Evolutionary conservation across 2,329 filamentous ascomycete species (phyloP), one percentile per base, ranked within the genome.

Genomic region (Lachnellula cervina): DNA sequence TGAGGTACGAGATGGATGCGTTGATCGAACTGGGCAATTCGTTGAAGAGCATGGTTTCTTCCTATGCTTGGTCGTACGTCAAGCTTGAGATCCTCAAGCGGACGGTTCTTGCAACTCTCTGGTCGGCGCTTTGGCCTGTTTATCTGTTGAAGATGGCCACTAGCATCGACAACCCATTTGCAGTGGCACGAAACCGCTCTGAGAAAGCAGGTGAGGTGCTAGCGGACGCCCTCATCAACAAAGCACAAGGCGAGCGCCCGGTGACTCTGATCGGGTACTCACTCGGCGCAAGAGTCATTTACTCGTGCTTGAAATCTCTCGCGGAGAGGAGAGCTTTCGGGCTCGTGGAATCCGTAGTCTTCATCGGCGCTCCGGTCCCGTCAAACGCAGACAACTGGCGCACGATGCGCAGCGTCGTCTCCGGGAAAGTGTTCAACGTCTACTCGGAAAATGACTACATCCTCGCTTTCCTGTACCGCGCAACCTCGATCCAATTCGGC

Each of bases 391-490:
- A 80, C 7, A 84, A 89, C 52, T 97, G 93, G 92, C 78, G 87
- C 28, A 79, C 83, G 5, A 80, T 96, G 67, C 85, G 89, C 60
- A 87, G 83, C 56, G 88, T 93, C 2, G 90, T 96, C 4, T 80
- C 84, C 42, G 91, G 92, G 0, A 83, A 91, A 21, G 77, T 97
- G n/a, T 80, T 97, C 67, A 97, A 97, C 64, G 90, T 94, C 3
- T 97, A 87, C 70, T 95, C 89, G 0, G 84, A 87, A 51, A 89
- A 90, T 47, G 93, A 97, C 70, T 91, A 90, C 62, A 84, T 97
- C 23, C 83, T 97, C 2, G 91, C 85, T 0, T 96, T 97, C 69
- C 76, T 97, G 40, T 96, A 93, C 70, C 86, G 93, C 50, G 89
- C 84, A 2, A 89, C 88, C 52, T 90, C 87, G 63, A 81, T 93